Evolutionary conservation across 1,139 yeast genomes (phyloP), one percentile per base, ranked within the genome.

Genomic region (Eremothecium gossypii): DNA sequence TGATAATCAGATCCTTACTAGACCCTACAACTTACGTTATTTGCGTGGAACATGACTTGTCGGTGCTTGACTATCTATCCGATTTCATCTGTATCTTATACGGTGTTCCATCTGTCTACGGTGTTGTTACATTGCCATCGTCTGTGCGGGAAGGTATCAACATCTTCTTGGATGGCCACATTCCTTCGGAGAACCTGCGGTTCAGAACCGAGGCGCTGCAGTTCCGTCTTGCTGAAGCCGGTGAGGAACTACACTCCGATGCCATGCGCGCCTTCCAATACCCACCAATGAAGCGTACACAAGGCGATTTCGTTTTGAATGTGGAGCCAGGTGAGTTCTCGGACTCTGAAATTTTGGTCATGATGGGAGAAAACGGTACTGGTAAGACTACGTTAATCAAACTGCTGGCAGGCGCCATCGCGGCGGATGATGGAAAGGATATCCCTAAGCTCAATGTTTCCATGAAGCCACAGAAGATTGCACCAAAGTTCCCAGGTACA

Each of bases 291-390:
- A 60, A 66, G 45, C 89, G 86, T 73, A 87, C 96, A 39, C 89
- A 87, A 73, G 98, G 98, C 60, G 96, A 87, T 66, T 91, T 91
- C 83, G 78, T 76, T 59, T 74, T 91, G 64, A 70, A 67, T 48
- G 82, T 93, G 49, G 82, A 84, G 60, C 63, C 76, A 36, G 98
- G 98, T 69, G 91, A 83, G 48, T 91, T 89, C 68, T 83, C 95
- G 46, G 95, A 91, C 65, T 85, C 96, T 35, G 98, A 91, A 70
- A 91, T 91, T 57, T 76, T 91, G 61, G 98, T 91, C 46, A 86
- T 91, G 96, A 89, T 91, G 95, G 98, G 98, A 64, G 98, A 91
- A 71, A 91, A 91, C 65, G 98, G 98, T 71, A 91, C 98, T 20
- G 98, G 98, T 73, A 91, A 91, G 71, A 91, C 98, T 35, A 91